A percentile compares a stretch with the other conserved stretches of the same genome.
Evolutionary conservation across 345 rosid species (phyloP).

Genomic region (Eucalyptus fibrosa): DNA sequence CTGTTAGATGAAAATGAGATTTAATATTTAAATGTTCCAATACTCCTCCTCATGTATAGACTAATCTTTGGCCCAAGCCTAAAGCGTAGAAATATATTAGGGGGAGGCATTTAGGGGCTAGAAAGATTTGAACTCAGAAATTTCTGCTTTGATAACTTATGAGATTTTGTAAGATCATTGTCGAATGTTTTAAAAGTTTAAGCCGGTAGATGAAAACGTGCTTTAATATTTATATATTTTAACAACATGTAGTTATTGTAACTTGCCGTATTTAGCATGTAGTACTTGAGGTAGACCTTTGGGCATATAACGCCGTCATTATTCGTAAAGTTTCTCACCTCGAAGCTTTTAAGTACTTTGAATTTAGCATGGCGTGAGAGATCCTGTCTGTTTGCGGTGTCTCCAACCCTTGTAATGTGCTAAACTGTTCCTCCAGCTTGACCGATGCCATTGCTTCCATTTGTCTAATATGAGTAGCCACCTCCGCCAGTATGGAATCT

Average conservation of each 20-base stretch:
- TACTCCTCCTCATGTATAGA: fast-evolving
- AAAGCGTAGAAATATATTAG: fast-evolving
- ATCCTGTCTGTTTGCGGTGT: not conserved
- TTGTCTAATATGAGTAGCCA: not conserved
- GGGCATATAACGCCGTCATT: not conserved
- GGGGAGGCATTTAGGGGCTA: fast-evolving
- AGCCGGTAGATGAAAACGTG: fast-evolving
- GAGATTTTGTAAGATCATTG: too few relatives aligned
- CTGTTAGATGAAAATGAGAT: too few relatives aligned
- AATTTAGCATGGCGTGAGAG: not conserved
- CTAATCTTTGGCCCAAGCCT: fast-evolving
- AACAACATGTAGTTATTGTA: too few relatives aligned
- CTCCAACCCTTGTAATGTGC: not conserved
- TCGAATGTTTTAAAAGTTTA: too few relatives aligned
- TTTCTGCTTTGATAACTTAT: fast-evolving
- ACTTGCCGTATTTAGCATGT: not conserved
- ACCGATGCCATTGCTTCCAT: not conserved
- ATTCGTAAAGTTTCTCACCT: not conserved
- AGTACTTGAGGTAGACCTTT: not conserved
- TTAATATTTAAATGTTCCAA: too few relatives aligned
- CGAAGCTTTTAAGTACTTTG: not conserved
- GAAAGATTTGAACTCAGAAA: too few relatives aligned
- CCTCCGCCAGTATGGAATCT: not conserved
- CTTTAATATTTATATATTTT: too few relatives aligned
- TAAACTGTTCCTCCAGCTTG: not conserved